Evolutionary conservation across 2,329 filamentous ascomycete species (phyloP).

Genomic region (Penicillium griseofulvum): DNA sequence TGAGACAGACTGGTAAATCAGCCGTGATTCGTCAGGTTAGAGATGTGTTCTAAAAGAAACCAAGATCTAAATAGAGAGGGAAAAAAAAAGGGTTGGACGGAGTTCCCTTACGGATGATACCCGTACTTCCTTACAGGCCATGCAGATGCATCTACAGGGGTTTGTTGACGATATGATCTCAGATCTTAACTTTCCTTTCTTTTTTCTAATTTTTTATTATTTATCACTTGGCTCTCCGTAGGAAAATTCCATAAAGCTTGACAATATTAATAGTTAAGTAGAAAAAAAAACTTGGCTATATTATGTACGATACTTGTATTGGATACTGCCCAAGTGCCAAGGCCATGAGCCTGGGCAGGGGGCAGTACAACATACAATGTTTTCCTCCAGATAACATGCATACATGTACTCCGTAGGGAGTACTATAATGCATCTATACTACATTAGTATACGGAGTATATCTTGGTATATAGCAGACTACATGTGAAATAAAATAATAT

Average conservation of each 20-base stretch:
- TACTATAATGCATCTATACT: no score
- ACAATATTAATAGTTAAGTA: not conserved
- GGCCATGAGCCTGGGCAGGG: not conserved
- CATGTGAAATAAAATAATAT: not conserved
- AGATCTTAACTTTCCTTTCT: not conserved
- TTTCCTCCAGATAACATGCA: no score
- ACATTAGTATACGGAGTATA: no score
- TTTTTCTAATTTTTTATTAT: not conserved
- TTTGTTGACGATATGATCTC: not conserved
- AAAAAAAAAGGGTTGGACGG: slow-evolving; percentile 11
- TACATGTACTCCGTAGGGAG: no score
- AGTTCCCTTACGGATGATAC: slow-evolving; percentile 19
- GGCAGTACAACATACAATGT: no score
- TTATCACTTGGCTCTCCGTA: not conserved
- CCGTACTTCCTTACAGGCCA: slow-evolving; percentile 11
- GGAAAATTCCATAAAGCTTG: not conserved
- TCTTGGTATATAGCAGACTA: no score
- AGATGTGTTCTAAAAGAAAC: no score
- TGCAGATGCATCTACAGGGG: not conserved
- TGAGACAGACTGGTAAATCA: slow-evolving; percentile 13
- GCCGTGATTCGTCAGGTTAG: not conserved
- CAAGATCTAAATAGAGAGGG: slow-evolving; percentile 30
- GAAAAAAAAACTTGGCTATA: not conserved
- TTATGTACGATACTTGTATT: not conserved
- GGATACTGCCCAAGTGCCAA: not conserved